Conservation (phyloP, 331 rosid genomes). For the Acacia pycnantha region DNA sequence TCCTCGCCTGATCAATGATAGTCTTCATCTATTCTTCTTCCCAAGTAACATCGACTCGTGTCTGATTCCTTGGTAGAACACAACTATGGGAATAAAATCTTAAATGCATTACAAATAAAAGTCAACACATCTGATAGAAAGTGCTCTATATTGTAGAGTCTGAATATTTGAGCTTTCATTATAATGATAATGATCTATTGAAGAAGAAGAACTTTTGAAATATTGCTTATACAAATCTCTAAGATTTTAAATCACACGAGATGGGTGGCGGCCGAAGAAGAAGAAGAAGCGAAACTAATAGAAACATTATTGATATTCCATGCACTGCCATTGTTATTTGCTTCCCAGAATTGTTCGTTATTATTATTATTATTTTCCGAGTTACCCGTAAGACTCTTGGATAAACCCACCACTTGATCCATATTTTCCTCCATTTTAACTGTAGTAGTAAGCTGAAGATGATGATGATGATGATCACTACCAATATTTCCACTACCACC, state of each 20-base stretch:
- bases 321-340: slow-evolving; percentile 38
- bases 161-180: background rate
- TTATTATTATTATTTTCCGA: slow-evolving; percentile 37
- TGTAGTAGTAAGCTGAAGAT: slow-evolving; percentile 20
- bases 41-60: background rate
- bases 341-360: slow-evolving; percentile 33
- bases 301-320: slow-evolving; percentile 55
- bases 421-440: slow-evolving; percentile 59
- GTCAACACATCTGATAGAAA: background rate
- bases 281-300: slow-evolving; percentile 53
- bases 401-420: slow-evolving; percentile 55
- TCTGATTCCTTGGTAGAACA: background rate
- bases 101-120: background rate
- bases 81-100: background rate
- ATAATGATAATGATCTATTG: background rate
- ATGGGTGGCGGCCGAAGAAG: slow-evolving; percentile 52
- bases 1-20: background rate
- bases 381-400: slow-evolving; percentile 53
- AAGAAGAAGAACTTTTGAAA: background rate
- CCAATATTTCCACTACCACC: slow-evolving; percentile 28
- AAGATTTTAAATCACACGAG: slow-evolving; percentile 40
- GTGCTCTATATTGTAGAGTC: background rate
- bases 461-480: slow-evolving; percentile 27
- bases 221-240: background rate
- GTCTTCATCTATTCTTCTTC: slow-evolving; percentile 24